Evolutionary conservation across 2,329 filamentous ascomycete genomes (phyloP).

Genomic region (Curvularia verruculosa): DNA sequence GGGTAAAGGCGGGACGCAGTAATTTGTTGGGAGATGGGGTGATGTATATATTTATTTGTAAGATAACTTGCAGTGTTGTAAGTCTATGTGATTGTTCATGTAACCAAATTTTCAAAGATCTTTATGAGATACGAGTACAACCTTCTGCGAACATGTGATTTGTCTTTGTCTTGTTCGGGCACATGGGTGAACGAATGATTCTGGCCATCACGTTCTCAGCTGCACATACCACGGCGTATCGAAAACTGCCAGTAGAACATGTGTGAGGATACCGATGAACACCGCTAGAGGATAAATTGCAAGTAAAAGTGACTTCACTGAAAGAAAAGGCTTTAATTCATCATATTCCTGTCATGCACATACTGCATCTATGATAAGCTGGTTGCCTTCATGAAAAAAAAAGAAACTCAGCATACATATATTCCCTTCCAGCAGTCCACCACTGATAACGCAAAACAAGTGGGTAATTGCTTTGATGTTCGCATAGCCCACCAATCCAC

Average conservation of each 20-base stretch:
- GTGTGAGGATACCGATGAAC: not conserved
- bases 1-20: not conserved
- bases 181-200: no score
- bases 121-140: not conserved
- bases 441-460: not conserved
- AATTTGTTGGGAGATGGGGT: not conserved
- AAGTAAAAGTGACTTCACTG: not conserved
- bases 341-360: not conserved
- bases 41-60: not conserved
- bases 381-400: not conserved
- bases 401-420: not conserved
- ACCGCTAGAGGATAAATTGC: not conserved
- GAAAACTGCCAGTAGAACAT: not conserved
- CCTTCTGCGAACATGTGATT: not conserved
- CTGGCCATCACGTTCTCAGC: no score
- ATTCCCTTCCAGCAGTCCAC: not conserved
- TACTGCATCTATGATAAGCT: not conserved
- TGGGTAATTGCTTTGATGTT: not conserved
- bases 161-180: not conserved
- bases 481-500: slow-evolving; percentile 7
- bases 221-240: not conserved
- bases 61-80: not conserved
- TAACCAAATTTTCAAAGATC: not conserved
- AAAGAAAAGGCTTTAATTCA: not conserved
- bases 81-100: not conserved